Percentiles rank a stretch among this genome's conserved stretches.
Evolutionary conservation across 257 asterid species (phyloP).

Genomic region (Perilla frutescens): DNA sequence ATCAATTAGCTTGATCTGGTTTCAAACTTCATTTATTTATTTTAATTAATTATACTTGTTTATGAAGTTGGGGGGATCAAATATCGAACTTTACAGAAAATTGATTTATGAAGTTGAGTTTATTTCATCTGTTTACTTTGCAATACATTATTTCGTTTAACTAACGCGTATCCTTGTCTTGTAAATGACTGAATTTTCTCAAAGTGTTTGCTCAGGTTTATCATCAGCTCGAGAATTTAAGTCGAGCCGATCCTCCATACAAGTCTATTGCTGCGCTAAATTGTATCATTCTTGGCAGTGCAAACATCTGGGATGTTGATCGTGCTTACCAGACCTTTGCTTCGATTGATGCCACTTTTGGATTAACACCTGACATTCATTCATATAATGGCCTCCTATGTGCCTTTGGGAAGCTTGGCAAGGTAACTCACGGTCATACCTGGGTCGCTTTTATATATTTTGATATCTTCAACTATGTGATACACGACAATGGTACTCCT

Average conservation of each 20-base stretch:
- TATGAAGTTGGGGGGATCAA: slow-evolving; percentile 1
- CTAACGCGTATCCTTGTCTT: slow-evolving; percentile 15
- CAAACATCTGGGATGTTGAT: slow-evolving; percentile 89
- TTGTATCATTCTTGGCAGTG: slow-evolving; percentile 84
- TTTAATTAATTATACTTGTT: background rate
- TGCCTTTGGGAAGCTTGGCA: slow-evolving; percentile 74
- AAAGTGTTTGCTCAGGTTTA: slow-evolving; percentile 71
- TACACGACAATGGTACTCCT: background rate
- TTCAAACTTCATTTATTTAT: slow-evolving; percentile 12
- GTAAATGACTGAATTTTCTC: slow-evolving; percentile 34
- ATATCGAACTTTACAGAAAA: background rate
- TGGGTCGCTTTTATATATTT: background rate
- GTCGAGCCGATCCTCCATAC: slow-evolving; percentile 67
- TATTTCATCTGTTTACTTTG: slow-evolving; percentile 16
- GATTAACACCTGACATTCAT: slow-evolving; percentile 73
- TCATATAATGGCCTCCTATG: slow-evolving; percentile 79
- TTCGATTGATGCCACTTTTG: slow-evolving; percentile 64
- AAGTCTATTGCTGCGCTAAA: slow-evolving; percentile 83
- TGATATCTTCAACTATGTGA: slow-evolving; percentile 8
- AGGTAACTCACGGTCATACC: slow-evolving; percentile 54
- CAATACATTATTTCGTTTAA: slow-evolving; percentile 3
- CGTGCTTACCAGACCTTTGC: slow-evolving; percentile 85
- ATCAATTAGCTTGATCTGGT: slow-evolving; percentile 2
- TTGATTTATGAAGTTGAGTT: background rate
- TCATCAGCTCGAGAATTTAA: slow-evolving; percentile 85